Conservation (phyloP, 2,329 filamentous ascomycete species). For the Helminthosporium solani region DNA sequence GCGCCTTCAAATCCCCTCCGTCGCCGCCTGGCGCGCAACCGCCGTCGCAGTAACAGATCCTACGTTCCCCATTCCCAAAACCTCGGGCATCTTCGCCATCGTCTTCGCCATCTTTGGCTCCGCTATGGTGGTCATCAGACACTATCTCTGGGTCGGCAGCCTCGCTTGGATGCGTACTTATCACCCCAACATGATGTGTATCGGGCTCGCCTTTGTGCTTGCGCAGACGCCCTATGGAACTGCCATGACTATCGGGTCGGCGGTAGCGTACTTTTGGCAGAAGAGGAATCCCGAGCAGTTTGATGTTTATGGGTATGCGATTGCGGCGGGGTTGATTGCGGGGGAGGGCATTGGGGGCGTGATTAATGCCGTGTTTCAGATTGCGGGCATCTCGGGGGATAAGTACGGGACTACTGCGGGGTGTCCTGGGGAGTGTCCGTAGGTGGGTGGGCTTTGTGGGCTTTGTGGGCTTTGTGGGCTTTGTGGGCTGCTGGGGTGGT, state of each 20-base stretch:
- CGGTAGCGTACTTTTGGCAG: slow-evolving; percentile 55
- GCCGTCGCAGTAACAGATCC: slow-evolving; percentile 63
- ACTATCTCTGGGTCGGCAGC: slow-evolving; percentile 56
- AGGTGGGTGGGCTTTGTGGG: not conserved
- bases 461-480: too few species aligned
- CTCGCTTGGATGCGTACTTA: slow-evolving; percentile 57
- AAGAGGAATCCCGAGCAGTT: slow-evolving; percentile 55
- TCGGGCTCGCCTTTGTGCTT: slow-evolving; percentile 60
- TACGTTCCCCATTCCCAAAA: slow-evolving; percentile 55
- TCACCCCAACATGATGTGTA: slow-evolving; percentile 64
- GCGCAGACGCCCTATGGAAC: slow-evolving; percentile 59
- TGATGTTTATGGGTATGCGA: slow-evolving; percentile 60
- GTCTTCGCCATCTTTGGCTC: slow-evolving; percentile 56
- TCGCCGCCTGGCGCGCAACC: slow-evolving; percentile 66
- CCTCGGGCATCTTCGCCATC: slow-evolving; percentile 59
- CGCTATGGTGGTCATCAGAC: slow-evolving; percentile 54
- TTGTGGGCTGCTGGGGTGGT: too few species aligned
- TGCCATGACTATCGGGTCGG: slow-evolving; percentile 60
- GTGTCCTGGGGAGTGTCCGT: slow-evolving; percentile 39
- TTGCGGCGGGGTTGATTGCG: slow-evolving; percentile 62
- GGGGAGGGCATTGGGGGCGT: slow-evolving; percentile 65
- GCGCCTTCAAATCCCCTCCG: slow-evolving; percentile 64
- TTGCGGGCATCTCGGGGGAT: slow-evolving; percentile 46
- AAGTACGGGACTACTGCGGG: slow-evolving; percentile 46
- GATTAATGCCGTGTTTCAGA: slow-evolving; percentile 57